Evolutionary conservation across 768 basidiomycete species (phyloP), one percentile per base, ranked within the genome.

Genomic region (Mycena metata): DNA sequence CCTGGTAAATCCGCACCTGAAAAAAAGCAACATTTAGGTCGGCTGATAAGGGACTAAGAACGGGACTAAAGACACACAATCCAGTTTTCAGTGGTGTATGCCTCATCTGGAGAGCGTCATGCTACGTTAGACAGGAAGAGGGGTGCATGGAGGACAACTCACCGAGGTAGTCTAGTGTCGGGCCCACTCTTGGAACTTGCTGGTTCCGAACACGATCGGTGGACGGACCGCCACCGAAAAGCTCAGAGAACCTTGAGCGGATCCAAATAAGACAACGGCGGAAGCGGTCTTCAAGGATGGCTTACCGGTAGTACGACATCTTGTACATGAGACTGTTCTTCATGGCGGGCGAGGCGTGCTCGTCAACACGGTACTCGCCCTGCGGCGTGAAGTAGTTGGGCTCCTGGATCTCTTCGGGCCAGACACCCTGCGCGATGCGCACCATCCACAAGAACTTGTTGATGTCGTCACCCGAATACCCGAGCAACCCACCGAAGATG

Each of bases 391-490:
- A 99, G 83, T 94, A 99, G 77, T 93, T 92, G 42, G 90, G 87
- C 81, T 99, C 98, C 77, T 94, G 95, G 68, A 99, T 94, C 80
- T 99, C 98, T 41, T 99, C 96, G 0, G 98, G 98, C 96, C 96
- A 98, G 35, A 97, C 92, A 55, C 96, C 96, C 75, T 97, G 96
- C 6, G 95, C 90, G 72, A 96, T 95, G 62, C 94, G 90, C 66
- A 98, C 91, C 95, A 98, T 98, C 96, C 96, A 98, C 55, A 99
- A 81, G 88, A 98, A 99, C 82, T 99, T 99, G 89, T 99, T 99
- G 84, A 99, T 93, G 77, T 99, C 98, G 78, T 99, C 98, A 16
- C 97, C 98, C 23, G 96, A 97, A 80, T 98, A 99, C 10, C 96
- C 98, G 61, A 99, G 84, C 45, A 99, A 85, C 50, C 96, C 97